Percentiles rank a stretch among this genome's conserved stretches.
Conservation (phyloP, 2,329 filamentous ascomycete species). For the Scytalidium sp. region DNA sequence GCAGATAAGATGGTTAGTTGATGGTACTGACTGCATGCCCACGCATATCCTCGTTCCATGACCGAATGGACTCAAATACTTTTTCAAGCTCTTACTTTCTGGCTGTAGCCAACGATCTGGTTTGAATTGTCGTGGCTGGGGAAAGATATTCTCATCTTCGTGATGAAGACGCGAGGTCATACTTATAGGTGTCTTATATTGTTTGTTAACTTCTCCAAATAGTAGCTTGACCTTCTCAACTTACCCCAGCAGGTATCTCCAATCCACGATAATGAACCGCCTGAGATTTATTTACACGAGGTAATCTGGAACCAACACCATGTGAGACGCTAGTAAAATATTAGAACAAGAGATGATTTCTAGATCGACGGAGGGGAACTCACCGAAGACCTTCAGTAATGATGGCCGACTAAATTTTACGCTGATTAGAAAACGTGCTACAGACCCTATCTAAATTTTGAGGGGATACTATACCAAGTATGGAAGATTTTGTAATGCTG, state of each 20-base stretch:
- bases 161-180: constrained; percentile 15
- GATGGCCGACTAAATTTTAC: constrained; percentile 6
- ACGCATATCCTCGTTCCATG: constrained; percentile 9
- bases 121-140: constrained; percentile 1
- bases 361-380: not conserved
- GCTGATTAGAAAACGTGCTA: too few relatives aligned
- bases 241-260: constrained; percentile 6
- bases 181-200: constrained; percentile 16
- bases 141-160: constrained; percentile 8
- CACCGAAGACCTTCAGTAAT: constrained; percentile 14
- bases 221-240: too few relatives aligned
- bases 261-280: constrained; percentile 3
- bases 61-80: constrained; percentile 8
- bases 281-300: constrained; percentile 4
- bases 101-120: constrained; percentile 5
- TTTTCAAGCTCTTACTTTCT: constrained; percentile 2
- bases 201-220: too few relatives aligned
- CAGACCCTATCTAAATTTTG: not conserved
- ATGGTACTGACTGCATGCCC: constrained; percentile 12
- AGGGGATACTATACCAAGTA: constrained; percentile 7
- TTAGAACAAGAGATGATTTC: not conserved
- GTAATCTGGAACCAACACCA: not conserved
- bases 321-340: not conserved
- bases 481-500: constrained; percentile 18
- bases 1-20: not conserved